Percentiles rank a stretch among this genome's conserved stretches.
These are phyloP conservation scores for Grosmannia clavigera DNA, from an alignment of 2,329 filamentous ascomycete genomes.

Conservation along the genomic window DNA sequence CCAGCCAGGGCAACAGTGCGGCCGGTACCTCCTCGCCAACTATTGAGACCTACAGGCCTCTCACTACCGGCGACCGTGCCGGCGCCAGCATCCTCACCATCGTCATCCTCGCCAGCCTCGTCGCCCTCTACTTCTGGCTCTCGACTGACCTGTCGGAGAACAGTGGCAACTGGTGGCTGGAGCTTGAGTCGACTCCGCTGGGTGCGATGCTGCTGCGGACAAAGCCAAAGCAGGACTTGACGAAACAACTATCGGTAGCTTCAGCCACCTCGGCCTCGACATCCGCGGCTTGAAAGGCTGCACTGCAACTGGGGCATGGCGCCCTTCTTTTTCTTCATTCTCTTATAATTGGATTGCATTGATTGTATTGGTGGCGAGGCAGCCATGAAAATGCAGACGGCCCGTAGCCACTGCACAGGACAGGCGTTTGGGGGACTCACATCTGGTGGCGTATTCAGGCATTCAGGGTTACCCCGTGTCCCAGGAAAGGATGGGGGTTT, in stretches of 20 bases:
- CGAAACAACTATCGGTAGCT: background rate
- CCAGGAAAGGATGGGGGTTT: background rate
- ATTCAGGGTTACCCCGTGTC: background rate
- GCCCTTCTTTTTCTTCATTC: background rate
- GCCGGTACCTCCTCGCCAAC: slow-evolving; percentile 6
- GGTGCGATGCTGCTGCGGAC: background rate
- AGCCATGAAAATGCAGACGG: background rate
- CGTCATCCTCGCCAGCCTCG: slow-evolving; percentile 28
- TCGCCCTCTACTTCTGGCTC: slow-evolving; percentile 33
- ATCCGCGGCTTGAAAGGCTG: background rate
- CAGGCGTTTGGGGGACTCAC: background rate
- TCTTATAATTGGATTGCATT: background rate
- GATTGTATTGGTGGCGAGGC: background rate
- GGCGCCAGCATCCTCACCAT: slow-evolving; percentile 55
- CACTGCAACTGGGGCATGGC: background rate
- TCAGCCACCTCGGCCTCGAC: background rate
- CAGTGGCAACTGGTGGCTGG: background rate
- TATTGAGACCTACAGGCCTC: slow-evolving; percentile 16
- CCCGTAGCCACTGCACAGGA: background rate
- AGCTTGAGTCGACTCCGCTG: background rate
- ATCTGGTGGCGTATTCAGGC: background rate
- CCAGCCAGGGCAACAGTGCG: background rate
- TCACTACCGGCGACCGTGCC: slow-evolving; percentile 49
- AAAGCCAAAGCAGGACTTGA: background rate
- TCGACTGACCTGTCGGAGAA: slow-evolving; percentile 5